Evolutionary conservation across 1,284 basidiomycete species (phyloP).

Genomic region (Trichosporon sp.): DNA sequence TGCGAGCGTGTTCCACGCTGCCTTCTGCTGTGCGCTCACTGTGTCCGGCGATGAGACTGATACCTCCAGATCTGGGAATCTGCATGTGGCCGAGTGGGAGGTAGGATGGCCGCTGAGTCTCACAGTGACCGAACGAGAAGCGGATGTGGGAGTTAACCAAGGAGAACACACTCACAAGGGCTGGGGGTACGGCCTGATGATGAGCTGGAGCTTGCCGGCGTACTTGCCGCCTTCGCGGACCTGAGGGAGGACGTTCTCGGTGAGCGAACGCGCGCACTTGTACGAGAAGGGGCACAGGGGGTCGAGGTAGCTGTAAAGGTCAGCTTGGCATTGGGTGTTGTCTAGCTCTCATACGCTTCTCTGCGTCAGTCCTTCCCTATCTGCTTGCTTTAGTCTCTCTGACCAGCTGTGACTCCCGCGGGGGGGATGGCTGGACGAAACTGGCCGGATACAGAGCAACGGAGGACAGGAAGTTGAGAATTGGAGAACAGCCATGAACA

Average conservation of each 20-base stretch:
- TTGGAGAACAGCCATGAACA: neutral
- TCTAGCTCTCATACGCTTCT: too few relatives aligned
- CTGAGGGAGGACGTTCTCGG: constrained; percentile 56
- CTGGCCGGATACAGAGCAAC: too few relatives aligned
- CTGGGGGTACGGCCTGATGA: constrained; percentile 78
- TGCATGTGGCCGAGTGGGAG: too few relatives aligned
- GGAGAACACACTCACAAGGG: constrained; percentile 57
- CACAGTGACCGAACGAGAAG: too few relatives aligned
- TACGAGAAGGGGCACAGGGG: constrained; percentile 78
- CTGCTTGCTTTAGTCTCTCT: neutral
- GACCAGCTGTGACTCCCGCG: neutral
- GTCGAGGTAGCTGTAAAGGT: constrained; percentile 60
- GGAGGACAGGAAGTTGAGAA: too few relatives aligned
- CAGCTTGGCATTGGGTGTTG: neutral
- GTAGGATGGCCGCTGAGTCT: too few relatives aligned
- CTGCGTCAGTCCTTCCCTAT: too few relatives aligned
- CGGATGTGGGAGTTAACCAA: too few relatives aligned
- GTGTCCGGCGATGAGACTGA: neutral
- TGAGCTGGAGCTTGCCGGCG: constrained; percentile 73
- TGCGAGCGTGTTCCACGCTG: neutral
- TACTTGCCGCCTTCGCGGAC: constrained; percentile 65
- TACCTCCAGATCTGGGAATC: too few relatives aligned
- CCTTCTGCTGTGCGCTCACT: too few relatives aligned
- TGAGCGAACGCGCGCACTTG: constrained; percentile 56
- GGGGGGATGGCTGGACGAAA: neutral